Conservation (phyloP, 179 eudicot species). For the Actinidia arguta region DNA sequence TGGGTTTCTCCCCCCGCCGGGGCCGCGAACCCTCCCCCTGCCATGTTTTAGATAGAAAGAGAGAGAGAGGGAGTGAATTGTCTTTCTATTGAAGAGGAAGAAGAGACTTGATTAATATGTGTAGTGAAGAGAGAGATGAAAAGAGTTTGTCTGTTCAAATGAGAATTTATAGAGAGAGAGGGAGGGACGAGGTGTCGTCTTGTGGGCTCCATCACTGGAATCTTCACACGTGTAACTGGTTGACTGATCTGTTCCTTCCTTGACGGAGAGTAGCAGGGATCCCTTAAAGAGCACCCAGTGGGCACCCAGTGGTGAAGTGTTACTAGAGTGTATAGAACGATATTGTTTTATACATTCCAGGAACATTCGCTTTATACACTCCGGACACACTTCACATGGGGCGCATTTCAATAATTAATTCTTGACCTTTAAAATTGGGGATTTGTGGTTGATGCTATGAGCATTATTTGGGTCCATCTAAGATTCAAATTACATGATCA, state of each 20-base stretch:
- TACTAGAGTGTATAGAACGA: too few relatives aligned
- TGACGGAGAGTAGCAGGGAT: conserved; percentile 34
- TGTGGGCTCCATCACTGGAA: conserved; percentile 6
- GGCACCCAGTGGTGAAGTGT: too few relatives aligned
- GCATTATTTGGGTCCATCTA: too few relatives aligned
- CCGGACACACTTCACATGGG: too few relatives aligned
- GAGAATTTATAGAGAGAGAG: not conserved
- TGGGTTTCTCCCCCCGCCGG: conserved; percentile 51
- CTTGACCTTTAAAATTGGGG: too few relatives aligned
- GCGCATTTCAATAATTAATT: too few relatives aligned
- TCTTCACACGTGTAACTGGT: conserved; percentile 11
- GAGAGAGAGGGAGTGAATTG: conserved; percentile 4
- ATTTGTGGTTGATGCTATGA: too few relatives aligned
- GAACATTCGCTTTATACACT: too few relatives aligned
- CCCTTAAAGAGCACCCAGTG: too few relatives aligned
- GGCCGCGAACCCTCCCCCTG: conserved; percentile 76
- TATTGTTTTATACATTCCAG: too few relatives aligned
- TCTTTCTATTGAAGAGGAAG: not conserved
- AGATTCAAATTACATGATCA: too few relatives aligned
- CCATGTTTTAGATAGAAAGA: conserved; percentile 39
- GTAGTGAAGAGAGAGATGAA: not conserved
- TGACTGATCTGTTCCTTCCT: conserved; percentile 22
- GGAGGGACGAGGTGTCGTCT: not conserved
- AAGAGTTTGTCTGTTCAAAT: not conserved
- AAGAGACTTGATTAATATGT: not conserved